A percentile compares a stretch with the other conserved stretches of the same genome.
Conservation (phyloP, 169 alveolate species). For the Plasmodium yoelii region DNA sequence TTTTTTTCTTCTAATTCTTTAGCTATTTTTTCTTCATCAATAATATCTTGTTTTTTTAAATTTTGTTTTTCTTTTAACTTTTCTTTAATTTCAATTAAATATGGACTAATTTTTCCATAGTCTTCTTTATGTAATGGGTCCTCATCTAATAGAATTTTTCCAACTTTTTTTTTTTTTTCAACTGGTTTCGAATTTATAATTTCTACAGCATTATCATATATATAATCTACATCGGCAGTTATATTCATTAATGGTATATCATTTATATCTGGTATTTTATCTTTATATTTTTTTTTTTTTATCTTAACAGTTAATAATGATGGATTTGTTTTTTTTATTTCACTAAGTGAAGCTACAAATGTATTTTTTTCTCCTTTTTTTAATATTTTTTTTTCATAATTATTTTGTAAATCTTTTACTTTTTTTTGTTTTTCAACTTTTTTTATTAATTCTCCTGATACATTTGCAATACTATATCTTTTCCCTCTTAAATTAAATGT, state of each 20-base stretch:
- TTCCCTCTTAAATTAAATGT: slow-evolving; percentile 75
- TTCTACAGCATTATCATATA: slow-evolving; percentile 77
- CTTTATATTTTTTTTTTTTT: slow-evolving; percentile 72
- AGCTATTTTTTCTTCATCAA: slow-evolving; percentile 73
- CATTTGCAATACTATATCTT: slow-evolving; percentile 64
- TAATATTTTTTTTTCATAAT: slow-evolving; percentile 53
- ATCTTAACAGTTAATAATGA: slow-evolving; percentile 39
- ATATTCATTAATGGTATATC: slow-evolving; percentile 72
- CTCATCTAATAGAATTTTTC: slow-evolving; percentile 50
- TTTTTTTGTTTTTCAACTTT: slow-evolving; percentile 57
- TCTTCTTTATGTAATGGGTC: slow-evolving; percentile 65
- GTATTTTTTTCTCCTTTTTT: slow-evolving; percentile 76
- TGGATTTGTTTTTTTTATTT: slow-evolving; percentile 71
- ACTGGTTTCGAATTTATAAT: slow-evolving; percentile 51
- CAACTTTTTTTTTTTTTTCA: slow-evolving; percentile 41
- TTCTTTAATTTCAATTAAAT: slow-evolving; percentile 51
- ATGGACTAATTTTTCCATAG: slow-evolving; percentile 73
- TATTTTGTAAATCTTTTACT: slow-evolving; percentile 50
- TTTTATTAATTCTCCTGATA: slow-evolving; percentile 56
- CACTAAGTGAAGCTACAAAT: slow-evolving; percentile 51
- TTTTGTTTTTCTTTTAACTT: slow-evolving; percentile 73
- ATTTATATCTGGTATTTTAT: slow-evolving; percentile 65
- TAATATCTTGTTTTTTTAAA: slow-evolving; percentile 70
- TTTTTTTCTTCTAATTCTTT: slow-evolving; percentile 55
- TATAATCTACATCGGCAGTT: slow-evolving; percentile 63